Base-by-base conservation (phyloP, 2,329 filamentous ascomycete species). In the Beauveria caledonica region DNA sequence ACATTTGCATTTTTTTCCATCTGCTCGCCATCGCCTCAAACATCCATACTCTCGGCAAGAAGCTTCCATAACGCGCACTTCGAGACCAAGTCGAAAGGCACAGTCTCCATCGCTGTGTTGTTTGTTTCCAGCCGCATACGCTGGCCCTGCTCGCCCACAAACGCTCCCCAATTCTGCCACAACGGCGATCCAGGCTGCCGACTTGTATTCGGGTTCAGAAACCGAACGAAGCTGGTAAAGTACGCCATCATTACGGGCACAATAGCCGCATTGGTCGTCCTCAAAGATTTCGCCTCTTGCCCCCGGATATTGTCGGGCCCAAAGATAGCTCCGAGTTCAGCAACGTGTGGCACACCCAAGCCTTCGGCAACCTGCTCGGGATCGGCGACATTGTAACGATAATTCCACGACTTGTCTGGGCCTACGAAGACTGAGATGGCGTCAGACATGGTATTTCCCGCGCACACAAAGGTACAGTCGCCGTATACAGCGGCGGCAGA, bases 351-450 rank as follows among this genome's bases (percentile, higher is more conserved):
- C 3, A 80, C 77, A 21, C 80, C 80, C 3, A 76, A 61, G 0
- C 80, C 80, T 0, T 60, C 36, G 6, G 70, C 70, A 0, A 64
- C 56, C 64, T 73, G 70, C 17, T 66, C 62, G 1, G 66, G 60
- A 67, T 80, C 78, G 42, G 67, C 66, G 23, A 82, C 77, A 68
- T 80, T 76, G 72, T 77, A 82, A 44, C 75, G 76, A 68, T 82
- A 83, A 27, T 73, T 72, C 73, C 77, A 83, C 17, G 74, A 64
- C 46, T 55, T 62, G 7, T 66, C 55, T n/a, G 62, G 54, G 8
- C 65, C 48, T 23, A 51, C 59, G 36, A 56, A 50, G 1, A 55
- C 42, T 40, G 52, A 54, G 27, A 64, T 58, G 33, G 64, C 61
- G n/a, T 61, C 42, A 9, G 58, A 60, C 59, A 80, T 65, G 63